These are phyloP conservation scores for Hirsutella thompsonii DNA, from an alignment of 2,329 filamentous ascomycete genomes.

Conservation along the genomic window DNA sequence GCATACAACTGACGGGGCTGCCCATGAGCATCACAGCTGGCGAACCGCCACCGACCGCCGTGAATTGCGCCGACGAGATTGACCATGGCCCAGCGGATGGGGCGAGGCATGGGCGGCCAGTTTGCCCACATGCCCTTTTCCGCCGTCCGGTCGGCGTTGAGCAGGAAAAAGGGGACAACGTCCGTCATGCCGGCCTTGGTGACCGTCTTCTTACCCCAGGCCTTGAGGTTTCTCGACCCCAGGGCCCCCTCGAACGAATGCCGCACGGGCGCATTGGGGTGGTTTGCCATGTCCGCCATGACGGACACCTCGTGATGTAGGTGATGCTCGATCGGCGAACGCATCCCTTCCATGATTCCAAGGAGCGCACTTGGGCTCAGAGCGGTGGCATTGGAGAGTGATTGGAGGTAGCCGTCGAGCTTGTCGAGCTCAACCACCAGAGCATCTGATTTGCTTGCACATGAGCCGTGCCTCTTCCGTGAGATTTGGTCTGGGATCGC, in stretches of 20 bases:
- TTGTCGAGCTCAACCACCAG: constrained; percentile 38
- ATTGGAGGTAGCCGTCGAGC: constrained; percentile 38
- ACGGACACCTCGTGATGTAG: constrained; percentile 42
- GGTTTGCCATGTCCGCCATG: constrained; percentile 34
- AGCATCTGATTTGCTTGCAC: constrained; percentile 17
- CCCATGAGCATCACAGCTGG: constrained; percentile 44
- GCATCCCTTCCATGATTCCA: constrained; percentile 37
- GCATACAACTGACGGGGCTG: constrained; percentile 41
- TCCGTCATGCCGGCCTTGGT: constrained; percentile 45
- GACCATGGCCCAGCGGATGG: constrained; percentile 45
- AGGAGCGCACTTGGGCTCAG: constrained; percentile 32
- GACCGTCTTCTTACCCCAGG: constrained; percentile 51
- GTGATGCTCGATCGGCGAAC: constrained; percentile 35
- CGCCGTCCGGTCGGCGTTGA: constrained; percentile 46
- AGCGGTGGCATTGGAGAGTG: constrained; percentile 24
- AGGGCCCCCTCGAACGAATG: constrained; percentile 29
- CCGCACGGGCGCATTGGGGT: constrained; percentile 35
- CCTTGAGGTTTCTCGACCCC: constrained; percentile 39
- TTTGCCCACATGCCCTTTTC: constrained; percentile 47
- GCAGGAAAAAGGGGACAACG: constrained; percentile 50
- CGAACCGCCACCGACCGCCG: constrained; percentile 50
- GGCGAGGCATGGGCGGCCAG: constrained; percentile 52
- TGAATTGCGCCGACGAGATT: constrained; percentile 46
- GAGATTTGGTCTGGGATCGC: background rate
- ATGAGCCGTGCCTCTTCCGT: background rate